A percentile compares a stretch with the other conserved stretches of the same genome.
Evolutionary conservation across 129 eudicot genomes (phyloP).

Genomic region (Centaurea solstitialis): DNA sequence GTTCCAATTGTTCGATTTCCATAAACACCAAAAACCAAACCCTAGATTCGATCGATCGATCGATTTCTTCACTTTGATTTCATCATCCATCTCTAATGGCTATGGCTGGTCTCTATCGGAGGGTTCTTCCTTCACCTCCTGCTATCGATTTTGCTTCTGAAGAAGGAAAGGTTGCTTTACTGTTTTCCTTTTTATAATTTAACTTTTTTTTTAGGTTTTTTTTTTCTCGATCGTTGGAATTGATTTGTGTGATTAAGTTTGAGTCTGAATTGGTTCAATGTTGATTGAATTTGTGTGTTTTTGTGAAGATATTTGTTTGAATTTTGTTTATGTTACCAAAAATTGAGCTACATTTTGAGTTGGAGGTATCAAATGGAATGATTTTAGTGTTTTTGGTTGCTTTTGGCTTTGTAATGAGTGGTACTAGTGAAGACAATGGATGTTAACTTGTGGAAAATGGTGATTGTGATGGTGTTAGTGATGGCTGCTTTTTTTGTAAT

Average conservation of each 20-base stretch:
- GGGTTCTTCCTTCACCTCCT: slow-evolving; percentile 88
- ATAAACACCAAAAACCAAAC: no score
- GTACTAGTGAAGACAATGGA: neutral
- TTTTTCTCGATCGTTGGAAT: neutral
- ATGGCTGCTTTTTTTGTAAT: neutral
- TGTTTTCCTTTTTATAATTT: neutral
- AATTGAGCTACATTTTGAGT: neutral
- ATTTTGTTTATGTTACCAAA: neutral
- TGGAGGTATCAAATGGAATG: neutral
- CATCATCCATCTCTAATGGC: slow-evolving; percentile 42
- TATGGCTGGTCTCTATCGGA: slow-evolving; percentile 70
- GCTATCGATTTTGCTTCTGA: slow-evolving; percentile 84
- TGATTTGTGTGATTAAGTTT: neutral
- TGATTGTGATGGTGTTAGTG: neutral
- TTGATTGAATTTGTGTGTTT: neutral
- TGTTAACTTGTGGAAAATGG: neutral
- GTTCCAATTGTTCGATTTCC: no score
- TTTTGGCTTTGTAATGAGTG: neutral
- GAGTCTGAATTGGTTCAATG: neutral
- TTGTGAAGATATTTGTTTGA: neutral
- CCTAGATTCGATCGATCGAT: slow-evolving; percentile 18
- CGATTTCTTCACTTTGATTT: neutral
- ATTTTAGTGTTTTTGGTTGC: neutral
- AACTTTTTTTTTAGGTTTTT: neutral
- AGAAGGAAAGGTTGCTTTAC: slow-evolving; percentile 62